Evolutionary conservation across 495 filamentous ascomycete species (phyloP).

Genomic region (Cercophora scortea): DNA sequence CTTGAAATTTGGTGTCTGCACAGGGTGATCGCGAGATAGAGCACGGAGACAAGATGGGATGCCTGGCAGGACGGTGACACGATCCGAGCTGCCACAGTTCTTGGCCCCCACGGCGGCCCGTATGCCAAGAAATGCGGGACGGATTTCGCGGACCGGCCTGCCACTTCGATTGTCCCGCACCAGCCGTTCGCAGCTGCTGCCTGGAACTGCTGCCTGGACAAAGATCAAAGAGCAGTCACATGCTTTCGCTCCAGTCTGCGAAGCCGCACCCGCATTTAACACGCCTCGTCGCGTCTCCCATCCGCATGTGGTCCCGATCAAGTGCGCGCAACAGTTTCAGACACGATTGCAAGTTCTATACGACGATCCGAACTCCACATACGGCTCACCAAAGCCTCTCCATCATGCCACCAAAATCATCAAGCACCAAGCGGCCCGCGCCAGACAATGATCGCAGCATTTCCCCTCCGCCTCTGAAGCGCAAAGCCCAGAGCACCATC

Average conservation of each 20-base stretch:
- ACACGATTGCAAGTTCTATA: too few species aligned
- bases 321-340: not conserved
- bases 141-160: too few species aligned
- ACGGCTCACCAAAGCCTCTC: not conserved
- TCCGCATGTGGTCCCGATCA: not conserved
- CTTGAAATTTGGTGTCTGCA: too few species aligned
- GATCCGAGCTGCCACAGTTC: too few species aligned
- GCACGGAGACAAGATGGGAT: too few species aligned
- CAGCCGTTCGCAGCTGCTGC: not conserved
- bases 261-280: not conserved
- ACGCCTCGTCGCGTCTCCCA: not conserved
- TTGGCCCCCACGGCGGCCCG: too few species aligned
- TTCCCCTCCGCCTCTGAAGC: slow-evolving; percentile 52
- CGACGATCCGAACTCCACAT: too few species aligned
- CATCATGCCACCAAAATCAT: slow-evolving; percentile 5
- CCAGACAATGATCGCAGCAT: slow-evolving; percentile 26
- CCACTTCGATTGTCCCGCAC: too few species aligned
- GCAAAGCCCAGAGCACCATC: slow-evolving; percentile 62
- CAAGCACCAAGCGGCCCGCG: slow-evolving; percentile 10
- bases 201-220: not conserved
- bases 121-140: too few species aligned
- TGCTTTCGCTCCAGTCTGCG: slow-evolving; percentile 10
- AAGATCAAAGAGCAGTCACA: not conserved
- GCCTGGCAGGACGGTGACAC: too few species aligned
- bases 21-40: too few species aligned